Conservation (phyloP, 176 grass and related monocot genomes). For the Musa troglodytarum region DNA sequence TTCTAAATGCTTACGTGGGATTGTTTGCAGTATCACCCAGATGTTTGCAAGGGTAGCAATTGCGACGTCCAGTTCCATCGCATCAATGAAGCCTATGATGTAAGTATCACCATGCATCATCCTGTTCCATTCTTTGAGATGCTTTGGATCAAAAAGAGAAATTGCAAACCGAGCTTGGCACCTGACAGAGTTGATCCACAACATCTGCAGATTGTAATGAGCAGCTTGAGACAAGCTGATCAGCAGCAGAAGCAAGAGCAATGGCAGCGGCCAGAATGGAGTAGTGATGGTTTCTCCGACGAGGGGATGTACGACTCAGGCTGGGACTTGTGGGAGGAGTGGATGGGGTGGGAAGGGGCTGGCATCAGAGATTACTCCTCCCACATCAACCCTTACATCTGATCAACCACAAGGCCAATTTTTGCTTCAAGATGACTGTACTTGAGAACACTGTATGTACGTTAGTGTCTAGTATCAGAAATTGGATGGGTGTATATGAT, state of each 20-base stretch:
- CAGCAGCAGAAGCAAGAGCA: slow-evolving; percentile 3
- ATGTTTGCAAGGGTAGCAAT: slow-evolving; percentile 35
- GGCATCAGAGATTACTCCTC: slow-evolving; percentile 27
- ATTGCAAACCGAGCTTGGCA: neutral
- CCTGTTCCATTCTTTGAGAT: neutral
- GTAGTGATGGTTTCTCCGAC: neutral
- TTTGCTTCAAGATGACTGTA: no score
- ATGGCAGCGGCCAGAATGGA: neutral
- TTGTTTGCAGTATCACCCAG: slow-evolving; percentile 33
- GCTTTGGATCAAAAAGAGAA: neutral
- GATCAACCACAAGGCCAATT: neutral
- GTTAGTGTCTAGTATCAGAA: neutral
- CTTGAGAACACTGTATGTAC: neutral
- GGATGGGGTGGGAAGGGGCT: slow-evolving; percentile 29
- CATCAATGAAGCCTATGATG: slow-evolving; percentile 40
- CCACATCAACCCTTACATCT: slow-evolving; percentile 27
- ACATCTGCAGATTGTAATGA: slow-evolving; percentile 7
- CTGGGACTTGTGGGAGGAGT: slow-evolving; percentile 26
- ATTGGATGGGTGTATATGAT: neutral
- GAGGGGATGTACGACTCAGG: slow-evolving; percentile 19
- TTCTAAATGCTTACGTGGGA: neutral
- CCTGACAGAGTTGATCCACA: neutral
- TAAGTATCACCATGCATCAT: slow-evolving; percentile 3
- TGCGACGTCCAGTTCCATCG: slow-evolving; percentile 27
- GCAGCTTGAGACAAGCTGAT: neutral